Conservation (phyloP, 2,329 filamentous ascomycete genomes). For the Colletotrichum incanum region DNA sequence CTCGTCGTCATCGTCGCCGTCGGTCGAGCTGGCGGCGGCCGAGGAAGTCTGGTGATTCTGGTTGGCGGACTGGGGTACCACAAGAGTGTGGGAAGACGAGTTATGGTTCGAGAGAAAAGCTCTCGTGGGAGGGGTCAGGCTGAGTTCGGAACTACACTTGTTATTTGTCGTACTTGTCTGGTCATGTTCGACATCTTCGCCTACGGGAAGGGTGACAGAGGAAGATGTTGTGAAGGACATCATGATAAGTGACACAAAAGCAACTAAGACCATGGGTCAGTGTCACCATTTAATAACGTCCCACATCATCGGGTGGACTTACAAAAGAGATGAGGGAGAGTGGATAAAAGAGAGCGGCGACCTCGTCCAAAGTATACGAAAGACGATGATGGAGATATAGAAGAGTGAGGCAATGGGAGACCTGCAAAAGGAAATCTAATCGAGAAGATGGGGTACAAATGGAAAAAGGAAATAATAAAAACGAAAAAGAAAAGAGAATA, state of each 20-base stretch:
- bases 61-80: not conserved
- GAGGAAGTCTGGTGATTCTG: not conserved
- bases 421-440: slow-evolving; percentile 21
- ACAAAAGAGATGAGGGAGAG: slow-evolving; percentile 1
- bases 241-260: not conserved
- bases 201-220: slow-evolving; percentile 28
- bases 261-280: slow-evolving; percentile 6
- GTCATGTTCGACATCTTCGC: slow-evolving; percentile 4
- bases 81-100: slow-evolving; percentile 34
- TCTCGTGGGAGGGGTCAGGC: slow-evolving; percentile 18
- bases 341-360: not conserved
- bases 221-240: slow-evolving; percentile 33
- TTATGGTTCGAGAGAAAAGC: slow-evolving; percentile 28
- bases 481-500: slow-evolving; percentile 3
- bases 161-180: not conserved
- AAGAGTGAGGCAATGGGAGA: not conserved
- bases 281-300: not conserved
- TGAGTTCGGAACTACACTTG: not conserved
- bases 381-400: not conserved
- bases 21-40: not conserved
- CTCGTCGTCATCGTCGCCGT: slow-evolving; percentile 21
- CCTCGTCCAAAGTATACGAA: not conserved
- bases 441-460: slow-evolving; percentile 5
- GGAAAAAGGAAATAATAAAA: slow-evolving; percentile 26
- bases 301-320: not conserved